phyloP scores from a whole-genome alignment of 1,139 yeast genomes.

The Dujonia santamariae region DNA sequence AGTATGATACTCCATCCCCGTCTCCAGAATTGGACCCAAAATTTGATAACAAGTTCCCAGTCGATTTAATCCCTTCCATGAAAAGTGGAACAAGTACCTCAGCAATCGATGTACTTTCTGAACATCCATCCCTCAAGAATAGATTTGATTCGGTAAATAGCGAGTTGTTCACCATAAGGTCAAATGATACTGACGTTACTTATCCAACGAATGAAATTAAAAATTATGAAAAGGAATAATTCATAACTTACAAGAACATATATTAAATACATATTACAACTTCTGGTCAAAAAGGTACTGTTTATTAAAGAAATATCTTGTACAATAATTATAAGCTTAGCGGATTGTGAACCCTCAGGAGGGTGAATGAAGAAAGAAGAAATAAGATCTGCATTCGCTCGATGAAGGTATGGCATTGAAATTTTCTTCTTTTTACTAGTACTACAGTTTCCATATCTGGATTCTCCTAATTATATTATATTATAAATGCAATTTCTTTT shows the following conservation, averaged over 20 bases:
- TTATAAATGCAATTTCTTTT: background rate
- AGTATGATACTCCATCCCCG: constrained; percentile 7
- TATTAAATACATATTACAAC: too few relatives aligned
- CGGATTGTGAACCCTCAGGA: too few relatives aligned
- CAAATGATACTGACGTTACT: constrained; percentile 8
- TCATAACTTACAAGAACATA: too few relatives aligned
- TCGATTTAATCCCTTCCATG: background rate
- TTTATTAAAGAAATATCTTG: too few relatives aligned
- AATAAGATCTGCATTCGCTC: too few relatives aligned
- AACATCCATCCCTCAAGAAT: background rate
- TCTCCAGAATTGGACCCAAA: background rate
- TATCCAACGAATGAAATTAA: constrained; percentile 3
- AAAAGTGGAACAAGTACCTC: background rate
- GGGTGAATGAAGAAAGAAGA: too few relatives aligned
- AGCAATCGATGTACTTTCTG: background rate
- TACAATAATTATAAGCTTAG: too few relatives aligned
- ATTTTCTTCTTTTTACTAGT: too few relatives aligned
- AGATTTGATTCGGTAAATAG: constrained; percentile 2
- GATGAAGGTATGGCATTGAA: too few relatives aligned
- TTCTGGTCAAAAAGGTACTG: too few relatives aligned
- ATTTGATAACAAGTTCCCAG: background rate
- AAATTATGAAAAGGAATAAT: background rate
- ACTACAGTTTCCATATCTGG: background rate
- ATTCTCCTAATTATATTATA: background rate
- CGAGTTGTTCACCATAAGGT: constrained; percentile 9